These are phyloP conservation scores for Sonneratia caseolaris DNA, from an alignment of 345 rosid species.

Conservation along the genomic window DNA sequence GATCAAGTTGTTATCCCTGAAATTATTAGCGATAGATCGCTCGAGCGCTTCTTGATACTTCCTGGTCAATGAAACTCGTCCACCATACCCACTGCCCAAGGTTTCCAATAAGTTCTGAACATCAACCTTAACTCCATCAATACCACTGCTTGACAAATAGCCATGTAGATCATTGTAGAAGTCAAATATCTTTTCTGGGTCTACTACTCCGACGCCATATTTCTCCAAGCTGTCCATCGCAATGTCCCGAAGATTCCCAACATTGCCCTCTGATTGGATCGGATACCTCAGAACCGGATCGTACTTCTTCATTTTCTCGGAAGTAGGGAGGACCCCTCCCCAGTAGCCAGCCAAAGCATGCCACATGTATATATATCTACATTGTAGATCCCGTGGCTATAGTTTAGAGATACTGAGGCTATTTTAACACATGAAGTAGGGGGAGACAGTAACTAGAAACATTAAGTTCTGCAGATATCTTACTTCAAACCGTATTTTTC, in stretches of 20 bases:
- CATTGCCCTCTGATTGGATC: constrained; percentile 37
- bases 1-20: constrained; percentile 42
- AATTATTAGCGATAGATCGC: constrained; percentile 37
- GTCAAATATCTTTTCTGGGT: constrained; percentile 24
- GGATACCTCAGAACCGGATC: constrained; percentile 41
- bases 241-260: constrained; percentile 29
- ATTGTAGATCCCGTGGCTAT: background rate
- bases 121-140: constrained; percentile 51
- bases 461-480: constrained; percentile 4
- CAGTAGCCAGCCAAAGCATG: constrained; percentile 57
- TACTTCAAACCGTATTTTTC: constrained; percentile 34
- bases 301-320: constrained; percentile 42
- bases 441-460: background rate
- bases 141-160: constrained; percentile 31
- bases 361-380: constrained; percentile 54
- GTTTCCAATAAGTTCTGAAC: constrained; percentile 45
- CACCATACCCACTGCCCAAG: constrained; percentile 43
- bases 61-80: constrained; percentile 45
- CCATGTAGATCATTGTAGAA: constrained; percentile 45
- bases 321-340: constrained; percentile 55
- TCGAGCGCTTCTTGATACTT: constrained; percentile 50
- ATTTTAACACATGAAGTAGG: background rate
- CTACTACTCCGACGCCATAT: constrained; percentile 40
- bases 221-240: constrained; percentile 37
- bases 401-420: background rate